These are phyloP conservation scores for Fusarium pininemorale DNA, from an alignment of 2,329 filamentous ascomycete genomes.

Conservation along the genomic window DNA sequence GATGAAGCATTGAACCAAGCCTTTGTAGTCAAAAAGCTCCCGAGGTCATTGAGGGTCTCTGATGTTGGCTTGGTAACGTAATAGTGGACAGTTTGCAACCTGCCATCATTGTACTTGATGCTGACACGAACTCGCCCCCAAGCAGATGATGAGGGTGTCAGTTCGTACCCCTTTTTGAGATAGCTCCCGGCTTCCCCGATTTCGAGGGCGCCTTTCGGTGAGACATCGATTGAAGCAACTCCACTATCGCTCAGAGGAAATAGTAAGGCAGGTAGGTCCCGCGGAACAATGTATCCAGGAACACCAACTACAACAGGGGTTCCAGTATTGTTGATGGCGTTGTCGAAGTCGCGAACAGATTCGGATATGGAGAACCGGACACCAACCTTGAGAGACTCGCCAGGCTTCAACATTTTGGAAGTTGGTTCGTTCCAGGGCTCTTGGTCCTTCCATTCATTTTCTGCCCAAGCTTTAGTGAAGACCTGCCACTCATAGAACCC, in stretches of 20 bases:
- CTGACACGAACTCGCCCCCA: slow-evolving; percentile 62
- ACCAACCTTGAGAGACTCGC: slow-evolving; percentile 58
- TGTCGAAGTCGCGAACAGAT: slow-evolving; percentile 58
- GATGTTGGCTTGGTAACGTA: slow-evolving; percentile 59
- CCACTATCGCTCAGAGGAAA: slow-evolving; percentile 53
- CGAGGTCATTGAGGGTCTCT: slow-evolving; percentile 56
- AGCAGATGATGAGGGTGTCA: slow-evolving; percentile 53
- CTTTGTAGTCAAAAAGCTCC: slow-evolving; percentile 62
- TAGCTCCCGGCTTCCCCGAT: slow-evolving; percentile 9
- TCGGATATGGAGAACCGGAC: slow-evolving; percentile 60
- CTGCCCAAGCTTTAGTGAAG: slow-evolving; percentile 62
- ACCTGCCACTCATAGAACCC: slow-evolving; percentile 70
- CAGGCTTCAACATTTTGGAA: slow-evolving; percentile 55
- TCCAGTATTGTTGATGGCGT: slow-evolving; percentile 52
- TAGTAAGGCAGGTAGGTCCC: slow-evolving; percentile 56
- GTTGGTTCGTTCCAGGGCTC: slow-evolving; percentile 66
- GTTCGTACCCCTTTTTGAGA: slow-evolving; percentile 45
- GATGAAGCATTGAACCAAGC: slow-evolving; percentile 61
- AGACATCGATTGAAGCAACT: slow-evolving; percentile 52
- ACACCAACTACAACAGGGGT: slow-evolving; percentile 61
- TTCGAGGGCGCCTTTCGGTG: slow-evolving; percentile 50
- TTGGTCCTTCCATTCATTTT: slow-evolving; percentile 62
- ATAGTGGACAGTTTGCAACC: slow-evolving; percentile 65
- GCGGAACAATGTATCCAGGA: slow-evolving; percentile 64
- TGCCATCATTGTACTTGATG: slow-evolving; percentile 58